Evolutionary conservation across 257 asterid genomes (phyloP).

Genomic region (Prunella vulgaris): DNA sequence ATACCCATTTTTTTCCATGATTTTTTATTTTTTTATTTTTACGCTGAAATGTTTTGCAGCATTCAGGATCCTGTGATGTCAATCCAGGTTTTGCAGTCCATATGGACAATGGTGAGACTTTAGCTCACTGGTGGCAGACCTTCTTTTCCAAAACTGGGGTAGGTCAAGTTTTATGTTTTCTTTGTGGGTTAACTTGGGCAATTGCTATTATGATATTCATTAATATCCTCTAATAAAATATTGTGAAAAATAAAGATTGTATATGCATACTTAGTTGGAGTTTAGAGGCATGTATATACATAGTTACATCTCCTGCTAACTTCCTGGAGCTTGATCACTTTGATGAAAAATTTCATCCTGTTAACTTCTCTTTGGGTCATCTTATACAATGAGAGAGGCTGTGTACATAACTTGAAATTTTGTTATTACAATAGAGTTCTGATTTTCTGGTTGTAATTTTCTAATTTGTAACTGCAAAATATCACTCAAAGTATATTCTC

Average conservation of each 20-base stretch:
- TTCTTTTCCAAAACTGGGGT: constrained; percentile 43
- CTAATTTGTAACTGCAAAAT: background rate
- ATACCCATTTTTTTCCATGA: constrained; percentile 1
- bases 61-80: constrained; percentile 46
- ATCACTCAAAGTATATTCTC: too few relatives aligned
- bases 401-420: background rate
- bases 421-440: background rate
- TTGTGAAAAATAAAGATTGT: background rate
- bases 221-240: background rate
- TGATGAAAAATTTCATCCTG: background rate
- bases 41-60: constrained; percentile 39
- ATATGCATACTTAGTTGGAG: background rate
- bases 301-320: constrained; percentile 2
- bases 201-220: background rate
- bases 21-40: too few relatives aligned
- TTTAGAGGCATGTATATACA: background rate
- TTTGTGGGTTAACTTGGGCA: background rate
- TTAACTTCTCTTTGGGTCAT: constrained; percentile 2
- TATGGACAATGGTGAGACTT: constrained; percentile 47
- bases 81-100: constrained; percentile 55
- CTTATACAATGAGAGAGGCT: background rate
- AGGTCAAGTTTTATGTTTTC: constrained; percentile 14
- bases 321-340: background rate
- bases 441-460: background rate
- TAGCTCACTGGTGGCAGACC: constrained; percentile 55